phyloP scores from a whole-genome alignment of 306 rosid genomes.

The Vicia faba region DNA sequence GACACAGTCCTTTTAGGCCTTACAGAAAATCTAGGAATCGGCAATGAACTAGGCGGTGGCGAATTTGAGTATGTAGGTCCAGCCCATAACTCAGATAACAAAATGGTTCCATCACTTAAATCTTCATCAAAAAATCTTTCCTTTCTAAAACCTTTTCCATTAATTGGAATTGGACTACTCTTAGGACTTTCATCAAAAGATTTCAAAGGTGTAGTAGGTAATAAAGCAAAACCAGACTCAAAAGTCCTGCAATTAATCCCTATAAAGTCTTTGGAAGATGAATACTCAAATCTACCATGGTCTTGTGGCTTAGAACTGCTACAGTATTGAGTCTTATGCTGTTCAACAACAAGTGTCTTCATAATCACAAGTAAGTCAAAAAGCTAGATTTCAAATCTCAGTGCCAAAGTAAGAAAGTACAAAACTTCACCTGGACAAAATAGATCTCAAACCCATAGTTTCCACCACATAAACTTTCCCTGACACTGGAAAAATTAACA shows the following conservation, averaged over 20 bases:
- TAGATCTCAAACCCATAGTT: constrained; percentile 37
- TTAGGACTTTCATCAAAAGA: constrained; percentile 33
- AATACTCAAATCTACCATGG: constrained; percentile 50
- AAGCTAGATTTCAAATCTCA: background rate
- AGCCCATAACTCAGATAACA: constrained; percentile 88
- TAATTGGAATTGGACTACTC: constrained; percentile 62
- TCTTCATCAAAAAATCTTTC: constrained; percentile 40
- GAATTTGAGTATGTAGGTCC: constrained; percentile 96
- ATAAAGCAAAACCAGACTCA: constrained; percentile 66
- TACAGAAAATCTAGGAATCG: constrained; percentile 80
- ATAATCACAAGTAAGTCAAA: constrained; percentile 43
- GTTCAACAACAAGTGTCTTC: constrained; percentile 79
- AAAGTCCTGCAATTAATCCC: constrained; percentile 78
- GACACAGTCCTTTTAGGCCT: constrained; percentile 69
- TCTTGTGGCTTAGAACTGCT: constrained; percentile 49
- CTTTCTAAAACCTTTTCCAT: constrained; percentile 33
- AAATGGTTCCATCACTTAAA: constrained; percentile 37
- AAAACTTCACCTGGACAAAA: constrained; percentile 24
- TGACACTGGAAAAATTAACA: constrained; percentile 13
- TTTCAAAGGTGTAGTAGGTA: constrained; percentile 65
- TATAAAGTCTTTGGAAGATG: constrained; percentile 49
- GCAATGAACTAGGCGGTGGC: constrained; percentile 89
- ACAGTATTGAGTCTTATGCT: constrained; percentile 69
- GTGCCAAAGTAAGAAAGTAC: constrained; percentile 21
- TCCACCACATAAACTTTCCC: constrained; percentile 28